Evolutionary conservation across 192 early-diverging fungal species (phyloP).

Genomic region (Podila clonocystis): DNA sequence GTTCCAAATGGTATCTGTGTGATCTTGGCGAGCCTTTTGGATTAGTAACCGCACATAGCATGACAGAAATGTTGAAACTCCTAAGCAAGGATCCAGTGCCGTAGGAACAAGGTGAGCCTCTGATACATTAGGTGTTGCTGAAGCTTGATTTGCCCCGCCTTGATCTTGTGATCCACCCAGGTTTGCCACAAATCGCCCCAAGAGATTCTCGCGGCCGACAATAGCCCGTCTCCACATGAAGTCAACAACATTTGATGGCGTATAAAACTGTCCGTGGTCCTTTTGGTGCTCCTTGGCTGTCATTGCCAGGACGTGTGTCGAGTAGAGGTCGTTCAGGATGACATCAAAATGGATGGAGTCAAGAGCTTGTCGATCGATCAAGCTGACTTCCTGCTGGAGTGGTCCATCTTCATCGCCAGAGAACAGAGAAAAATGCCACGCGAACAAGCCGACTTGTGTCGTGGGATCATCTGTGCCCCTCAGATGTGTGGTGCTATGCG

Average conservation of each 20-base stretch:
- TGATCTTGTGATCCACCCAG: neutral
- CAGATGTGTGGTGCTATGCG: neutral
- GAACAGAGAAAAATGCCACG: slow-evolving; percentile 35
- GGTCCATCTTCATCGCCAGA: slow-evolving; percentile 9
- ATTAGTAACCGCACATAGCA: slow-evolving; percentile 55
- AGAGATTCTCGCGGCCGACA: slow-evolving; percentile 9
- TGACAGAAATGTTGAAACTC: slow-evolving; percentile 64
- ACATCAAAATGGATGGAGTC: slow-evolving; percentile 41
- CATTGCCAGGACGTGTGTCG: slow-evolving; percentile 57
- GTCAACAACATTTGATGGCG: slow-evolving; percentile 58
- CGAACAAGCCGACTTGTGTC: slow-evolving; percentile 19
- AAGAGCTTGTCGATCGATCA: neutral
- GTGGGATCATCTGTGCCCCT: neutral
- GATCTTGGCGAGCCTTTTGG: slow-evolving; percentile 22
- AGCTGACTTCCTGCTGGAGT: slow-evolving; percentile 1
- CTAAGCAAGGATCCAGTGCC: slow-evolving; percentile 66
- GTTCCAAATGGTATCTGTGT: slow-evolving; percentile 52
- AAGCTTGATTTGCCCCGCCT: neutral
- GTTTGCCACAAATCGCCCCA: slow-evolving; percentile 14
- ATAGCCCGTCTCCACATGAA: slow-evolving; percentile 67
- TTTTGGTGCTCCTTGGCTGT: slow-evolving; percentile 66
- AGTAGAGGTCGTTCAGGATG: slow-evolving; percentile 60
- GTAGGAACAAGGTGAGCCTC: slow-evolving; percentile 22
- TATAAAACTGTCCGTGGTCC: slow-evolving; percentile 72
- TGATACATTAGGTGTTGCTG: neutral